A percentile compares a stretch with the other conserved stretches of the same genome.
Evolutionary conservation across 169 alveolate species (phyloP).

Genomic region (Plasmodium vivax): DNA sequence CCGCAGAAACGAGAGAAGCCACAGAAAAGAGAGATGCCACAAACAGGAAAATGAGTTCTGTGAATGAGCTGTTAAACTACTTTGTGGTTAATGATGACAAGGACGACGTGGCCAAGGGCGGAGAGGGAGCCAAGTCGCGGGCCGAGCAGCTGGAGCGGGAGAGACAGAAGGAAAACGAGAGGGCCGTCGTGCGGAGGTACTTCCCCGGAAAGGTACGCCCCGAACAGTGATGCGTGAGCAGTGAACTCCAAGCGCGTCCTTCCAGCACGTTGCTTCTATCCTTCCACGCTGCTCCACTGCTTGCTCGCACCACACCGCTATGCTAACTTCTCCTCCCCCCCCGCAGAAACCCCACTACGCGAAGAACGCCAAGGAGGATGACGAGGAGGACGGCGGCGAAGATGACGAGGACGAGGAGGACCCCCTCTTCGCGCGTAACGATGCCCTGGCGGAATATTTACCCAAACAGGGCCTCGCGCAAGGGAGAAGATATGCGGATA

Average conservation of each 20-base stretch:
- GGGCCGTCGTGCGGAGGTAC: slow-evolving; percentile 14
- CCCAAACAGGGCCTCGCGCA: neutral
- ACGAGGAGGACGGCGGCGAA: slow-evolving; percentile 26
- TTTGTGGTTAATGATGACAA: slow-evolving; percentile 44
- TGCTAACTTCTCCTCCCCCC: neutral
- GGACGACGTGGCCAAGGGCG: neutral
- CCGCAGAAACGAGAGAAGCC: neutral
- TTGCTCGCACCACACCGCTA: neutral
- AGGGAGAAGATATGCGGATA: neutral
- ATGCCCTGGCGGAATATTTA: neutral
- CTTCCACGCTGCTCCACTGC: neutral
- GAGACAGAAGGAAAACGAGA: slow-evolving; percentile 8
- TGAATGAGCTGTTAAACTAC: slow-evolving; percentile 59
- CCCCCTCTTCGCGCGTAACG: neutral
- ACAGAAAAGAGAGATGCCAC: neutral
- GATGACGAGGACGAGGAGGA: slow-evolving; percentile 26
- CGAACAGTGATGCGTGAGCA: neutral
- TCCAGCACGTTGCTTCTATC: neutral
- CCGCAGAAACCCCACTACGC: slow-evolving; percentile 68
- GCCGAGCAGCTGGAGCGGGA: slow-evolving; percentile 3
- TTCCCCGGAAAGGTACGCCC: slow-evolving; percentile 54
- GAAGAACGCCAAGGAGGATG: slow-evolving; percentile 9
- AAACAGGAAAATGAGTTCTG: slow-evolving; percentile 35
- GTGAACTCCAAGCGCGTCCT: neutral
- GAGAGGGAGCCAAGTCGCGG: neutral